phyloP scores from a whole-genome alignment of 768 basidiomycete species.

The Chlorophyllum brunneum region DNA sequence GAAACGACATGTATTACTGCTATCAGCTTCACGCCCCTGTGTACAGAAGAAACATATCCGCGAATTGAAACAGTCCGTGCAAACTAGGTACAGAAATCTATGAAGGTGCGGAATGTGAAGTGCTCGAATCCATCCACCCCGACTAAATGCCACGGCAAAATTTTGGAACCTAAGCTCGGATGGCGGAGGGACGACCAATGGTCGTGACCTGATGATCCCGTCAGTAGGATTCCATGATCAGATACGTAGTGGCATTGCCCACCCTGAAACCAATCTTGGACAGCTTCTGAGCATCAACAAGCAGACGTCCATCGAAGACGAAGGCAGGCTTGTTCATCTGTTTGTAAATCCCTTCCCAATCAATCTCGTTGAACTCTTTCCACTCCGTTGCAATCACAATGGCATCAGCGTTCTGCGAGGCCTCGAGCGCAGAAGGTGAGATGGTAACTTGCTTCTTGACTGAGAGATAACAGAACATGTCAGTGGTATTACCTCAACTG shows the following conservation, averaged over 20 bases:
- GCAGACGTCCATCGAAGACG: slow-evolving; percentile 89
- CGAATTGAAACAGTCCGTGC: neutral
- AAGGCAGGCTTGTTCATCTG: slow-evolving; percentile 98
- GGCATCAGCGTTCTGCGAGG: slow-evolving; percentile 86
- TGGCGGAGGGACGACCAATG: slow-evolving; percentile 7
- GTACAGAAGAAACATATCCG: neutral
- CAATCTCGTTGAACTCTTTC: slow-evolving; percentile 92
- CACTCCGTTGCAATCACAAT: slow-evolving; percentile 97
- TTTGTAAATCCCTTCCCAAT: slow-evolving; percentile 84
- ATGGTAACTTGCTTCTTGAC: slow-evolving; percentile 91
- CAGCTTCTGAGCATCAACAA: slow-evolving; percentile 79
- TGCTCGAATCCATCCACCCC: slow-evolving; percentile 1
- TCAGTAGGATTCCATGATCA: neutral
- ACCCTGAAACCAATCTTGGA: slow-evolving; percentile 89
- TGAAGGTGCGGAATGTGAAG: slow-evolving; percentile 1
- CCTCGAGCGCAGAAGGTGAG: slow-evolving; percentile 73
- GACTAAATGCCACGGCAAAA: neutral
- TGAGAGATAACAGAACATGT: slow-evolving; percentile 22
- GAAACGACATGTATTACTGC: too few species aligned
- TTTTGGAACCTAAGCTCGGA: neutral
- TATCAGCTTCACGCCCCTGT: neutral
- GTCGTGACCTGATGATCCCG: slow-evolving; percentile 3
- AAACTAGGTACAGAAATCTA: slow-evolving; percentile 5
- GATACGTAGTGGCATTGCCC: slow-evolving; percentile 16
- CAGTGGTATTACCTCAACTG: slow-evolving; percentile 3